A percentile compares a stretch with the other conserved stretches of the same genome.
These are phyloP conservation scores for Tubosaeta brunneosetosa DNA, from an alignment of 768 basidiomycete genomes.

Conservation along the genomic window DNA sequence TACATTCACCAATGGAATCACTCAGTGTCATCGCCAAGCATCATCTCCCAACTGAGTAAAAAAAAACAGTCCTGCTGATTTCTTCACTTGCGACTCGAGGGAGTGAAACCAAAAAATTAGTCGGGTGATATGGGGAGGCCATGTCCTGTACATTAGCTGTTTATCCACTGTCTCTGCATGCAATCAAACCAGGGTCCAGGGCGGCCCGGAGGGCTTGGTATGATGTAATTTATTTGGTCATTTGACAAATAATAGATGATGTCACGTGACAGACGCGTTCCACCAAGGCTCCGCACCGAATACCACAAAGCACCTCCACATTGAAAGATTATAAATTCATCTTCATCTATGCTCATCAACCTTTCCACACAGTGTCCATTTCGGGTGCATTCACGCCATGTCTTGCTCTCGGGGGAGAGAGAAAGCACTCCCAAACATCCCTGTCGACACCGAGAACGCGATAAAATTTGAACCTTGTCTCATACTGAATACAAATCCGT, in stretches of 20 bases:
- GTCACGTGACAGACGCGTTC: background rate
- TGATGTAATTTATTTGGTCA: too few relatives aligned
- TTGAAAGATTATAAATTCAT: conserved; percentile 5
- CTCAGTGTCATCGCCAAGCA: too few relatives aligned
- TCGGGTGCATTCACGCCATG: conserved; percentile 8
- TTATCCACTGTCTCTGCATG: too few relatives aligned
- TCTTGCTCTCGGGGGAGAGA: conserved; percentile 3
- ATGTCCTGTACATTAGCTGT: too few relatives aligned
- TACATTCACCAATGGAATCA: too few relatives aligned
- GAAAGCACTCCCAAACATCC: conserved; percentile 22
- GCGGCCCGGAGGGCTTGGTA: too few relatives aligned
- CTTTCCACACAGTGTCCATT: background rate
- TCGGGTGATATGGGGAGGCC: too few relatives aligned
- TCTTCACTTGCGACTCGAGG: too few relatives aligned
- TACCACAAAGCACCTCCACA: background rate
- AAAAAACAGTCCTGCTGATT: too few relatives aligned
- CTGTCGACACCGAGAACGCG: conserved; percentile 2
- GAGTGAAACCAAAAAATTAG: too few relatives aligned
- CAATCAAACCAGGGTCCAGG: too few relatives aligned
- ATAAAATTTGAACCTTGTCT: background rate
- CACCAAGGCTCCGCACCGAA: background rate
- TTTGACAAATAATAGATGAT: background rate
- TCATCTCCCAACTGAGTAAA: too few relatives aligned
- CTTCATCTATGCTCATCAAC: background rate
- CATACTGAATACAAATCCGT: conserved; percentile 9